These are phyloP conservation scores for Cladorrhinum samala DNA, from an alignment of 495 filamentous ascomycete species.

Conservation along the genomic window DNA sequence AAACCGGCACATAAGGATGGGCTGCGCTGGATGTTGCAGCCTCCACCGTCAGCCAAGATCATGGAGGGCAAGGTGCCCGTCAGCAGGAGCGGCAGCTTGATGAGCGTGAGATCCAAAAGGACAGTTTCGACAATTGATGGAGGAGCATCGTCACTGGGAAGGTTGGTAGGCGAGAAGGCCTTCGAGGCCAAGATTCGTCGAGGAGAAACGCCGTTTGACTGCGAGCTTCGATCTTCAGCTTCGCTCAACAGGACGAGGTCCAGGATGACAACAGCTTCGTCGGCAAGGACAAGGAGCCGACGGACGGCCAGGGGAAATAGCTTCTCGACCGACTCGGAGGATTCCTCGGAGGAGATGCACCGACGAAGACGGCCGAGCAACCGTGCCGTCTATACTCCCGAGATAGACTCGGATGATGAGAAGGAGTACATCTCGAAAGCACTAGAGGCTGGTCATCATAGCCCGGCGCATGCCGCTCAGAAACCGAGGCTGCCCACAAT, in stretches of 20 bases:
- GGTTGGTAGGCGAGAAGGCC: constrained; percentile 31
- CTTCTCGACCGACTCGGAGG: constrained; percentile 33
- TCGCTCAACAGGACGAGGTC: constrained; percentile 21
- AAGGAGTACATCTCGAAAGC: constrained; percentile 19
- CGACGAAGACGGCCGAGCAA: constrained; percentile 21
- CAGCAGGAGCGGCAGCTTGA: constrained; percentile 43
- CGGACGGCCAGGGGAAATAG: constrained; percentile 27
- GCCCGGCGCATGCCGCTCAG: constrained; percentile 21
- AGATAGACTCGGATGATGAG: constrained; percentile 24
- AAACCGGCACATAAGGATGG: constrained; percentile 59
- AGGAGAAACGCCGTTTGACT: constrained; percentile 29
- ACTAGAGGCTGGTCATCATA: constrained; percentile 14
- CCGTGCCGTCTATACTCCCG: constrained; percentile 14
- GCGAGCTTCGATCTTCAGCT: constrained; percentile 15
- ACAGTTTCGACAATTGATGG: constrained; percentile 18
- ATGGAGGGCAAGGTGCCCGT: constrained; percentile 75
- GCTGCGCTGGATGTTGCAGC: constrained; percentile 86
- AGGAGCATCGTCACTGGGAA: constrained; percentile 21
- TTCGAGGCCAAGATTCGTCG: constrained; percentile 34
- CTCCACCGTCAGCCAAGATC: constrained; percentile 72
- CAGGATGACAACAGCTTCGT: constrained; percentile 21
- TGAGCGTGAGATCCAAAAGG: constrained; percentile 27
- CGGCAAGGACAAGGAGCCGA: constrained; percentile 26
- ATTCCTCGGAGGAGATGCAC: constrained; percentile 19
- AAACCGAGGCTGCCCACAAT: constrained; percentile 32